phyloP scores from a whole-genome alignment of 2,329 filamentous ascomycete species.

The Sclerotinia minor region DNA sequence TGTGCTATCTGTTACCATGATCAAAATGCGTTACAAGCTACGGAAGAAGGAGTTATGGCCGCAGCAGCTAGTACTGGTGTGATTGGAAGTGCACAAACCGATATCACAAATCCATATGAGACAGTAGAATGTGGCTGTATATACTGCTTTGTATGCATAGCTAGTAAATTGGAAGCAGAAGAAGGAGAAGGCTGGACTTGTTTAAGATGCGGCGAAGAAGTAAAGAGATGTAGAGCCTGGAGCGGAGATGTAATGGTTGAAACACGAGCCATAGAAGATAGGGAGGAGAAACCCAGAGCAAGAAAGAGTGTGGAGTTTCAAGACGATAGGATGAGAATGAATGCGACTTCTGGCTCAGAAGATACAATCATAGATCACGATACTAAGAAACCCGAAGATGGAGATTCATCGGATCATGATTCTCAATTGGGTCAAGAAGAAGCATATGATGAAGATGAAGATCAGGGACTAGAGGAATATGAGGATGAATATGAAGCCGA shows the following conservation, averaged over 20 bases:
- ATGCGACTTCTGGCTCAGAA: not conserved
- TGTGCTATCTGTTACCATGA: slow-evolving; percentile 97
- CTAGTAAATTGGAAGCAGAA: slow-evolving; percentile 83
- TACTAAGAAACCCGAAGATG: not conserved
- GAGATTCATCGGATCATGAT: slow-evolving; percentile 27
- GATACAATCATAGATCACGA: not conserved
- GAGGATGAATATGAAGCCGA: slow-evolving; percentile 8
- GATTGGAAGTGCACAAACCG: slow-evolving; percentile 83
- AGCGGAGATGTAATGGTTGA: slow-evolving; percentile 78
- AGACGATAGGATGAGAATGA: not conserved
- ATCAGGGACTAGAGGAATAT: slow-evolving; percentile 22
- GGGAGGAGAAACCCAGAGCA: not conserved
- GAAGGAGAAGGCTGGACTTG: slow-evolving; percentile 95
- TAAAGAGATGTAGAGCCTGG: slow-evolving; percentile 89
- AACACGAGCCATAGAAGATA: slow-evolving; percentile 35
- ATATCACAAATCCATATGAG: slow-evolving; percentile 96
- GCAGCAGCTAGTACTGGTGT: slow-evolving; percentile 68
- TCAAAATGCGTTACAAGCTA: slow-evolving; percentile 71
- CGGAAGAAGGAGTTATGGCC: slow-evolving; percentile 75
- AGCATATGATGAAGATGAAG: slow-evolving; percentile 38
- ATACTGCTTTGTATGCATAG: slow-evolving; percentile 96
- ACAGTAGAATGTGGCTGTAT: slow-evolving; percentile 84
- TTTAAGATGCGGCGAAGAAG: slow-evolving; percentile 78
- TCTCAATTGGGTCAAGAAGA: slow-evolving; percentile 35
- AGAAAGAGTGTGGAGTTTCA: slow-evolving; percentile 16